Base-by-base conservation (phyloP, 177 flowering plant genomes). In the Vitis hybrid region DNA sequence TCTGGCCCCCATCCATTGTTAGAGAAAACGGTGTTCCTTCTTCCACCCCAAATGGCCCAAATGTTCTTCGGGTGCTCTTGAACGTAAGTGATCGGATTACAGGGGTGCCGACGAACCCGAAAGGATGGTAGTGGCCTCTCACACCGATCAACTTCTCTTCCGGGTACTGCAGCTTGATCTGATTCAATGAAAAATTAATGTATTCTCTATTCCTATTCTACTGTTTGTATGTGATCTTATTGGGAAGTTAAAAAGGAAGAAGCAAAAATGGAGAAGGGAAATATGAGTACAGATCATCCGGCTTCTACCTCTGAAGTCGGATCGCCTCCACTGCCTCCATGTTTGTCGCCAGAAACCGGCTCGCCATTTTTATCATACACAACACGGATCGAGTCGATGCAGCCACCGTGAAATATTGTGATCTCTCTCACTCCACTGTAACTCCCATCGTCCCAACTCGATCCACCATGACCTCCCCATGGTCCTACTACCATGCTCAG, bases 391-490 rank as follows among this genome's bases (percentile, higher is more conserved):
- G 91, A 90, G 73, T 90, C 89, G 62, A 90, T 86, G 71, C 92
- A 88, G 21, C 65, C 80, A 58, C 57, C 87, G 63, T 82, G 81
- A 40, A 76, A 76, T 18, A 88, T 70, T 0, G 66, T 75, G 66
- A 90, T 86, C 60, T 87, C 87, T 72, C 88, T 81, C 3, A 88
- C 78, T 0, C 92, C 94, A 63, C 46, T 66, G 76, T 72, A 82
- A 35, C 63, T 74, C 14, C 94, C 91, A 72, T 90, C 91, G 52
- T 90, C 92, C 94, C 94, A 90, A 64, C 64, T 58, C 2, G 61
- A 48, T 21, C 93, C 93, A 9, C 93, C 93, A 50, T 82, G 65
- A 10, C 94, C 90, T 71, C 91, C 93, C 90, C 87, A 84, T 65
- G 88, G 81, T 51, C 88, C 89, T 1, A 83, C 77, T 1, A 69